Base-by-base conservation (phyloP, 2,329 filamentous ascomycete species). In the Botrytis paeoniae region DNA sequence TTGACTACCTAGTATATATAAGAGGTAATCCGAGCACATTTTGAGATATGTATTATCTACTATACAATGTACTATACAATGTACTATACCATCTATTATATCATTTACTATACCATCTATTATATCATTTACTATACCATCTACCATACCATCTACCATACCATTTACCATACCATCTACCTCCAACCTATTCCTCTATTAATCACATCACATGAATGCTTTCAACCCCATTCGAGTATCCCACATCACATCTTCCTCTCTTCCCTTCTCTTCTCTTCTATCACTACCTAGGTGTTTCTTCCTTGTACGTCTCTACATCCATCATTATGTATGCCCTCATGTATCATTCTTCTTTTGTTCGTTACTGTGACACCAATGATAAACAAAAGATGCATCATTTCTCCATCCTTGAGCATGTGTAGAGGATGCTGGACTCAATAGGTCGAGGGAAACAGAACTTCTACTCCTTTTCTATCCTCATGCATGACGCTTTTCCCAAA, bases 401-500 rank as follows among this genome's bases (percentile, higher is more conserved):
- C 39, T 20, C n/a, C 20, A 45, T 35, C 43, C 62, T n/a, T 35
- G 29, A 51, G 10, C 45, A 41, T 57, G 35, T 57, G 48, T 29
- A 69, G 25, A 57, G 16, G 3, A 32, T 32, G 35, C 32, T 41
- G 22, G 35, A 32, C 35, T 69, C 35, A 35, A 69, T 69, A 69
- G 65, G 48, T 48, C 14, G 16, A 29, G 22, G 18, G 29, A 32
- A 29, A 16, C 48, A 57, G 32, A 54, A 29, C n/a, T 16, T 39
- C 65, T 25, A 32, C 41, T 69, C 66, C 66, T 35, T 32, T 69
- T 59, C 51, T 25, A 69, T 69, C 51, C 37, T 59, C 51, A 18
- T 69, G 66, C 66, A 69, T 59, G 18, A 59, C 41, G 39, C 63
- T 41, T 65, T 18, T 48, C 32, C 63, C 41, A 51, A 59, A 66